Percentiles rank a stretch among this genome's conserved stretches.
These are phyloP conservation scores for Curvularia spicifera DNA, from an alignment of 2,329 filamentous ascomycete genomes.

Conservation along the genomic window DNA sequence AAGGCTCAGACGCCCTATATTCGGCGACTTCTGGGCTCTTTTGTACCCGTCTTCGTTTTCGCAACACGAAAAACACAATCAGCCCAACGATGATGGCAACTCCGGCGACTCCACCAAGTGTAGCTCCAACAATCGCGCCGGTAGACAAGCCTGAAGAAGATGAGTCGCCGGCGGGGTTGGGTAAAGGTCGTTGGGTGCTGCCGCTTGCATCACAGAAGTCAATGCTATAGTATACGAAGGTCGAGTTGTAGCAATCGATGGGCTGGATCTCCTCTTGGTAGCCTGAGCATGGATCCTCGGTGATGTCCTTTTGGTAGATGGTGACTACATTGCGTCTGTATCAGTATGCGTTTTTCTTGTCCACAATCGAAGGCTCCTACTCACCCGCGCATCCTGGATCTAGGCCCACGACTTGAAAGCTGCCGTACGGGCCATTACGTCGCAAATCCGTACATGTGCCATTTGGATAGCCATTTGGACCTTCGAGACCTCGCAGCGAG, in stretches of 20 bases:
- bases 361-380: neutral
- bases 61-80: constrained; percentile 5
- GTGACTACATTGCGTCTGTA: constrained; percentile 5
- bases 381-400: constrained; percentile 36
- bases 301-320: constrained; percentile 12
- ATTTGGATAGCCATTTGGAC: constrained; percentile 26
- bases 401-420: constrained; percentile 34
- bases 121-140: constrained; percentile 11
- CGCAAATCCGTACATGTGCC: constrained; percentile 26
- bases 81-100: constrained; percentile 8
- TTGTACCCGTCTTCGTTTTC: neutral
- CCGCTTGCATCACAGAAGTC: constrained; percentile 10
- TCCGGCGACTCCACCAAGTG: constrained; percentile 5
- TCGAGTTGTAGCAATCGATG: constrained; percentile 14
- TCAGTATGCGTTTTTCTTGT: neutral
- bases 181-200: neutral
- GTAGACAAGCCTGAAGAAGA: constrained; percentile 9
- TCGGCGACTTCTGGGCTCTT: neutral
- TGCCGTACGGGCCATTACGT: constrained; percentile 20
- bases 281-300: constrained; percentile 10
- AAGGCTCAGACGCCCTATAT: neutral
- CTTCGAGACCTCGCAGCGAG: constrained; percentile 18
- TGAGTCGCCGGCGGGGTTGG: neutral
- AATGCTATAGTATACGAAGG: constrained; percentile 16
- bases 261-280: constrained; percentile 13